Evolutionary conservation across 345 rosid genomes (phyloP), one percentile per base, ranked within the genome.

Genomic region (Moricandia arvensis): DNA sequence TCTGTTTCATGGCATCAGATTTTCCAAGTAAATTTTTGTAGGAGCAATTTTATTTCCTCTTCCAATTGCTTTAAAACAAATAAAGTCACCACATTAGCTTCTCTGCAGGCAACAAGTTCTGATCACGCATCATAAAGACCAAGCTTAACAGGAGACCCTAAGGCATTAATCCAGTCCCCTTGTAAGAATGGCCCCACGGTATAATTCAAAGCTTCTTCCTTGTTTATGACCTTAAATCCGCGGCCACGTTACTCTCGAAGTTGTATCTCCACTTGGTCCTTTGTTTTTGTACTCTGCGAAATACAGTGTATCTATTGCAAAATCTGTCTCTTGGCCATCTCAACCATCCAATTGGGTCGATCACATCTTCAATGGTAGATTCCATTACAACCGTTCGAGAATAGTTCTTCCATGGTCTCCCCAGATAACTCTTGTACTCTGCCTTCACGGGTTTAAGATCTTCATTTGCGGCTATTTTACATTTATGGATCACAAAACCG

Each of bases 331-430:
- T 35, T 82, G n/a, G 78, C 88, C 88, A 90, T 3, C 85, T 76
- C 38, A 85, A 8, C 87, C 88, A 93, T 7, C 98, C 98, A 5
- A 74, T 85, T 1, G 97, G 97, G 9, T 89, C 82, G 1, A 93
- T 89, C 0, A 87, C 65, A 76, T 86, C 88, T n/a, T 34, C 89
- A 16, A 93, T 87, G 8, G 51, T 59, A 7, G 98, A 83, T 68
- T 93, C 95, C 90, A 93, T 90, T 33, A 93, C 21, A 4, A 90
- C 27, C 1, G 90, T 89, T 75, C 95, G 82, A 4, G 97, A 87
- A 72, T 72, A 84, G 7, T 72, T 81, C 72, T 88, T 90, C 93
- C 93, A 90, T 1, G 98, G 98, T 63, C 98, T 60, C 4, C 93
- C 96, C 1, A 93, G 89, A 78, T 89, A 93, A 58, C 81, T 91